Percentiles rank a stretch among this genome's conserved stretches.
phyloP scores from a whole-genome alignment of 192 early-diverging fungal genomes.

The Coemansia sp. region DNA sequence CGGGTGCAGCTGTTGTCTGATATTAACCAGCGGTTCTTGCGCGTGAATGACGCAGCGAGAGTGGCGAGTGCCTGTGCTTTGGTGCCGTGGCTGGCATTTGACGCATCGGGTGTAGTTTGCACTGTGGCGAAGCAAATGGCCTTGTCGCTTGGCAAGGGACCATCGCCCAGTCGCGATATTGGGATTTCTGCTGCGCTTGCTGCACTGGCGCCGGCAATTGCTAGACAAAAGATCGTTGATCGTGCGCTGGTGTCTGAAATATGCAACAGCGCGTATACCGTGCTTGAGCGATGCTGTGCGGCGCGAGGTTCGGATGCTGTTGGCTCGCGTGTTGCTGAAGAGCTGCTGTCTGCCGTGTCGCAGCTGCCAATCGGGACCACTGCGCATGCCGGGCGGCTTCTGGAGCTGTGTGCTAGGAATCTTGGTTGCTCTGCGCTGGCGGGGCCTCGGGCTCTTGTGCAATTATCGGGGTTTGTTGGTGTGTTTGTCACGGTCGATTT shows the following conservation, averaged over 20 bases:
- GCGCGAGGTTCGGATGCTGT: neutral
- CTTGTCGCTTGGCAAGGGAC: neutral
- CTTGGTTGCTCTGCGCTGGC: neutral
- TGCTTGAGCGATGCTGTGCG: neutral
- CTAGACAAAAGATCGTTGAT: neutral
- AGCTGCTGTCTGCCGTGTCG: neutral
- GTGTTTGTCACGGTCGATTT: slow-evolving; percentile 19
- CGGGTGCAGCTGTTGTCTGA: neutral
- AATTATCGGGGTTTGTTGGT: slow-evolving; percentile 19
- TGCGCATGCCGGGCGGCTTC: neutral
- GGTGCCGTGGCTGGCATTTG: neutral
- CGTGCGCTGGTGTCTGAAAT: neutral
- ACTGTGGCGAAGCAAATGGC: neutral
- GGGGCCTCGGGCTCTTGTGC: neutral
- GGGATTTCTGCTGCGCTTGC: neutral
- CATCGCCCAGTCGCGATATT: neutral
- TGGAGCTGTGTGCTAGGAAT: slow-evolving; percentile 11
- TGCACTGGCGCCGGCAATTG: slow-evolving; percentile 2
- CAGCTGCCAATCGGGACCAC: neutral
- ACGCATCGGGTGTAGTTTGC: neutral
- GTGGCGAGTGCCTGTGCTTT: neutral
- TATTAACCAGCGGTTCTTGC: neutral
- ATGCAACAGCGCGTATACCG: neutral
- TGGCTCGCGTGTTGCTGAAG: neutral
- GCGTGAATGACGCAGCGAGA: neutral